Evolutionary conservation across 2,329 filamentous ascomycete species (phyloP).

Genomic region (Fusarium equiseti): DNA sequence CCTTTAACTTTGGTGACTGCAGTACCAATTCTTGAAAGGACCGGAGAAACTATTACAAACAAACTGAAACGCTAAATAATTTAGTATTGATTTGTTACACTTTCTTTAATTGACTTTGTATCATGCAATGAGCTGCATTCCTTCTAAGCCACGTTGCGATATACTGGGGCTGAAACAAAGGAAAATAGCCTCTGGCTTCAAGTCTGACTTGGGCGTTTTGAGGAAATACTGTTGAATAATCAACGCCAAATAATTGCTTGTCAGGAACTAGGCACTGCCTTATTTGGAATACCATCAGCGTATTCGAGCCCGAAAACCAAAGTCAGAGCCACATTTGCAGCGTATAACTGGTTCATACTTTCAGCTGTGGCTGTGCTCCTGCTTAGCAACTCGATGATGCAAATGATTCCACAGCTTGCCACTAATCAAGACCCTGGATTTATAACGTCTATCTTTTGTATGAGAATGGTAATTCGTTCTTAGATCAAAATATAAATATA

Average conservation of each 20-base stretch:
- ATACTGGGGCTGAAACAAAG: conserved; percentile 3
- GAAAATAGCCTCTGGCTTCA: not conserved
- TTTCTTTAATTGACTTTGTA: conserved; percentile 1
- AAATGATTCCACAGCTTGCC: conserved; percentile 44
- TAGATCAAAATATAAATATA: conserved; percentile 29
- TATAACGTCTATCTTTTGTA: conserved; percentile 17
- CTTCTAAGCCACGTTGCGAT: conserved; percentile 1
- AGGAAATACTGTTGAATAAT: conserved; percentile 7
- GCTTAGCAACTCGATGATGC: conserved; percentile 43
- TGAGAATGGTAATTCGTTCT: not conserved
- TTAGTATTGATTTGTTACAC: not conserved
- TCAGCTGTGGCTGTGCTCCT: conserved; percentile 31
- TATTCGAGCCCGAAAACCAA: conserved; percentile 9
- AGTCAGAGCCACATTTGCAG: not conserved
- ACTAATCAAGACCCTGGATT: conserved; percentile 11
- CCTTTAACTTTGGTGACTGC: not conserved
- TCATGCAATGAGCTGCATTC: not conserved
- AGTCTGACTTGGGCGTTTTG: not conserved
- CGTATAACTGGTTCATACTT: conserved; percentile 5
- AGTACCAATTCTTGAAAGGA: not conserved
- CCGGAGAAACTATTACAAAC: not conserved
- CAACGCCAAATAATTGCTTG: not conserved
- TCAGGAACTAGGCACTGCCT: not conserved
- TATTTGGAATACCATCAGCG: conserved; percentile 15
- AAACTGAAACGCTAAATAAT: not conserved